Conservation (phyloP, 371 early-diverging fungal species). For the Choanephora cucurbitarum region DNA sequence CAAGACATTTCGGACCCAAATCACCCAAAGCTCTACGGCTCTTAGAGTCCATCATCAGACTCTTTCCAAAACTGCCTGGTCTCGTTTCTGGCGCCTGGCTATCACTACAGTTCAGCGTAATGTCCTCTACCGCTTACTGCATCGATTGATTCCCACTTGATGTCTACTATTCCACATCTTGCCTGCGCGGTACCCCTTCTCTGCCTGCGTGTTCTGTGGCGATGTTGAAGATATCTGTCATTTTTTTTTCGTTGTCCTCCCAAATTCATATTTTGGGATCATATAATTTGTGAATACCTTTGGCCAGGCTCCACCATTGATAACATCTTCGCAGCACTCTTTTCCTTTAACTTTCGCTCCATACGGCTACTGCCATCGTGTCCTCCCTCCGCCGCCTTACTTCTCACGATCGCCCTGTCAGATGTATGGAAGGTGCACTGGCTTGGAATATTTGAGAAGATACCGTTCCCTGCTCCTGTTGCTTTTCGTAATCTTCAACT, state of each 20-base stretch:
- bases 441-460: not conserved
- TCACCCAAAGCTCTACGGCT: not conserved
- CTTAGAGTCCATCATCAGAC: not conserved
- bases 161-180: not conserved
- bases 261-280: constrained; percentile 1
- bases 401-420: not conserved
- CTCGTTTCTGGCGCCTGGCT: constrained; percentile 1
- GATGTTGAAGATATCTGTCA: not conserved
- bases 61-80: not conserved
- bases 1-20: not conserved
- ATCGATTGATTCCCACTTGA: not conserved
- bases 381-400: not conserved
- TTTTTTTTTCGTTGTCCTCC: constrained; percentile 2
- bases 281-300: not conserved
- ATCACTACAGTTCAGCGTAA: constrained; percentile 3
- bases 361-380: not conserved
- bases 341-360: not conserved
- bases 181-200: not conserved
- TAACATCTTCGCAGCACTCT: not conserved
- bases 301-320: not conserved
- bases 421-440: constrained; percentile 4
- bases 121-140: constrained; percentile 4
- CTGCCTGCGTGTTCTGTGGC: not conserved
- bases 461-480: not conserved
- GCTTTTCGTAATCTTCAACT: not conserved